These are phyloP conservation scores for Gloeophyllum trabeum DNA, from an alignment of 768 basidiomycete species.

Conservation along the genomic window DNA sequence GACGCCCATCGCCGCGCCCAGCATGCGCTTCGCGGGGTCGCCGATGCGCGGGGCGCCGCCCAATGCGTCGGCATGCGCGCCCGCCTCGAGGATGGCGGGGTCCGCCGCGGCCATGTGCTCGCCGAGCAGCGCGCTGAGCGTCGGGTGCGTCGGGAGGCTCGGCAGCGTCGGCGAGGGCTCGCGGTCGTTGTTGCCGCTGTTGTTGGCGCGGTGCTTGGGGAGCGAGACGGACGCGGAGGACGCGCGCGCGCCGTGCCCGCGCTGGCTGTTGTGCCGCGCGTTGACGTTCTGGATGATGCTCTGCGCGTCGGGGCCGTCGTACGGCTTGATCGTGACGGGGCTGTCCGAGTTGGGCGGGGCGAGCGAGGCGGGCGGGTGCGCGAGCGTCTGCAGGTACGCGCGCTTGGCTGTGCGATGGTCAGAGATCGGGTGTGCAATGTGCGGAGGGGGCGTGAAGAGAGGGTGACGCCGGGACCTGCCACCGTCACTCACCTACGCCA, in stretches of 20 bases:
- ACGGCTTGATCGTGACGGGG: conserved; percentile 68
- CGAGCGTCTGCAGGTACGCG: conserved; percentile 86
- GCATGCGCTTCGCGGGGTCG: conserved; percentile 83
- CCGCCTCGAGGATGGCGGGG: conserved; percentile 57
- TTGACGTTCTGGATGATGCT: conserved; percentile 76
- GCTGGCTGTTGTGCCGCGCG: conserved; percentile 55
- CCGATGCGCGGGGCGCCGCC: conserved; percentile 70
- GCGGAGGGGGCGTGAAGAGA: conserved; percentile 4
- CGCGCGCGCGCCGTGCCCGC: conserved; percentile 62
- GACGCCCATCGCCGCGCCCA: conserved; percentile 76
- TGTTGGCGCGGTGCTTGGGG: conserved; percentile 12
- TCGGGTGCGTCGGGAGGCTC: conserved; percentile 70
- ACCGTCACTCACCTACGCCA: conserved; percentile 57
- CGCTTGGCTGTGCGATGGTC: conserved; percentile 63
- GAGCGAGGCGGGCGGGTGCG: conserved; percentile 66
- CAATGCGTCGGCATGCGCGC: conserved; percentile 31
- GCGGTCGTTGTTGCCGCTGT: conserved; percentile 29
- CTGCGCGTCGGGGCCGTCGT: conserved; percentile 92
- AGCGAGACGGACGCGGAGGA: conserved; percentile 47
- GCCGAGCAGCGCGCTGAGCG: conserved; percentile 74
- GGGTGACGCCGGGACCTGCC: no score
- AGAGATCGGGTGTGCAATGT: conserved; percentile 3
- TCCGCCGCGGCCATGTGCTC: conserved; percentile 61
- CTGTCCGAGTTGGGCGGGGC: conserved; percentile 39
- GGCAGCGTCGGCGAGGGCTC: conserved; percentile 81